Evolutionary conservation across 108 stramenopile genomes (phyloP).

Genomic region (Skeletonema grethae): DNA sequence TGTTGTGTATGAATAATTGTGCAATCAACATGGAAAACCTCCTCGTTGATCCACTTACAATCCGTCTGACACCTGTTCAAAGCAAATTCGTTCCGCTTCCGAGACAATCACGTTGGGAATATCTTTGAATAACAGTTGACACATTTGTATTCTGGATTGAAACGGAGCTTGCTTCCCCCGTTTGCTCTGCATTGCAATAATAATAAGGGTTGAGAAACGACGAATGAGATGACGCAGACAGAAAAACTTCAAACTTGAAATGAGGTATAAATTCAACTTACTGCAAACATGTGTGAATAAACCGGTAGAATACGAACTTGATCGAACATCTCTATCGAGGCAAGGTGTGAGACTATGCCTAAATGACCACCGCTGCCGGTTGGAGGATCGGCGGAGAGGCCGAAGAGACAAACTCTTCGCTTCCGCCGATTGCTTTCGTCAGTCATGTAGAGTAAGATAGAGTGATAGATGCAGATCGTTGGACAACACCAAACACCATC

Average conservation of each 20-base stretch:
- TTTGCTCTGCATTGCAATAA: constrained; percentile 41
- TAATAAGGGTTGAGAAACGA: too few relatives aligned
- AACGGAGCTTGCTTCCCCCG: constrained; percentile 65
- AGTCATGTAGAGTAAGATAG: too few relatives aligned
- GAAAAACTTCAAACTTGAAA: neutral
- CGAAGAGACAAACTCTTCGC: constrained; percentile 74
- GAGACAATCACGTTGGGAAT: constrained; percentile 67
- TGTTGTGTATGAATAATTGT: too few relatives aligned
- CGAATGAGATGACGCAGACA: neutral
- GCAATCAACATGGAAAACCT: neutral
- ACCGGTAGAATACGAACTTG: constrained; percentile 83
- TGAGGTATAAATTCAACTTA: constrained; percentile 15
- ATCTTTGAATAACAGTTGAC: constrained; percentile 59
- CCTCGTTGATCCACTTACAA: constrained; percentile 33
- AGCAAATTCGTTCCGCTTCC: constrained; percentile 67
- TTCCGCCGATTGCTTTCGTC: neutral
- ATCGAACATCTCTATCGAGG: constrained; percentile 53
- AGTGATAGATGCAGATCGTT: too few relatives aligned
- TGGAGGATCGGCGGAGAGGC: constrained; percentile 86
- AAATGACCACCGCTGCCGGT: constrained; percentile 79
- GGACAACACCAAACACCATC: too few relatives aligned
- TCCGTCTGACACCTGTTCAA: constrained; percentile 38
- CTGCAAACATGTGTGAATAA: constrained; percentile 74
- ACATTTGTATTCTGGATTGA: constrained; percentile 74
- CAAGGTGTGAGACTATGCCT: constrained; percentile 64